These are phyloP conservation scores for Hirschioporus abietinus DNA, from an alignment of 768 basidiomycete species.

Conservation along the genomic window DNA sequence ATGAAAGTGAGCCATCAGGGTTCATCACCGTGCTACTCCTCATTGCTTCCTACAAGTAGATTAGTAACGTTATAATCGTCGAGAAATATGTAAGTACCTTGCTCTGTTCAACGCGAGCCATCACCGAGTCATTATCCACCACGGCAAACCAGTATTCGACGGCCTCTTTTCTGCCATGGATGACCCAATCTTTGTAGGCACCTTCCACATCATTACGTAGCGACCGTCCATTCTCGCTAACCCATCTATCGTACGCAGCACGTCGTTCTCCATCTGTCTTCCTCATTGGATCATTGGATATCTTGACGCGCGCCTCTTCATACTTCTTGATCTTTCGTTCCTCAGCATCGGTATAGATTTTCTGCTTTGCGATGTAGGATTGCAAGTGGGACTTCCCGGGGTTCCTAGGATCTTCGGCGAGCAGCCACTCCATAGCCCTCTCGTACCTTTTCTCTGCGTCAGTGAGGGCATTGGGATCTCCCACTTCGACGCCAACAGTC, in stretches of 20 bases:
- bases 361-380: not conserved
- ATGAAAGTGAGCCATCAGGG: not conserved
- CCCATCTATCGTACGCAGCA: not conserved
- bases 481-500: not conserved
- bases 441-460: not conserved
- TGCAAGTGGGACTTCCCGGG: not conserved
- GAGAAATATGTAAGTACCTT: not conserved
- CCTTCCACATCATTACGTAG: not conserved
- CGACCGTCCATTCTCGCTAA: not conserved
- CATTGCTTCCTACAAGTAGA: not conserved
- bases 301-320: not conserved
- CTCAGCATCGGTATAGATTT: not conserved
- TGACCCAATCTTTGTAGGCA: not conserved
- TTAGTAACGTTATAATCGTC: not conserved
- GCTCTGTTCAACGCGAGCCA: not conserved
- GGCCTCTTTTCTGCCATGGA: not conserved
- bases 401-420: not conserved
- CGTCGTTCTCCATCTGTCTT: not conserved
- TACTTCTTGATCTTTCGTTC: not conserved
- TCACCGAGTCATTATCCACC: not conserved
- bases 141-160: not conserved
- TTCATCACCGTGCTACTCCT: not conserved
- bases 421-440: not conserved
- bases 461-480: not conserved
- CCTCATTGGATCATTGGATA: not conserved